Percentiles rank a stretch among this genome's conserved stretches.
phyloP scores from a whole-genome alignment of 345 rosid species.

The Orychophragmus violaceus region DNA sequence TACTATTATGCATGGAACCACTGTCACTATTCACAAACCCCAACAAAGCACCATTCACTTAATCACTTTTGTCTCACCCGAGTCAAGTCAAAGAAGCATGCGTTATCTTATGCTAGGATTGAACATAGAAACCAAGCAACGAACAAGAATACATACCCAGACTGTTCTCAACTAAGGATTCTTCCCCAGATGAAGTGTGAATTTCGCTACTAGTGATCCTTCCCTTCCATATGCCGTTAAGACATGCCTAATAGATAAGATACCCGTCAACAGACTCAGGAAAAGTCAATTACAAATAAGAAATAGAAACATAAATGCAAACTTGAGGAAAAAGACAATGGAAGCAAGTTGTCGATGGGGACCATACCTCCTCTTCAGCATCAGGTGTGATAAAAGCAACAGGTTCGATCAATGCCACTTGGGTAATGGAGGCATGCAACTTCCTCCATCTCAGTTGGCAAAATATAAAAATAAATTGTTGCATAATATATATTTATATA shows the following conservation, averaged over 20 bases:
- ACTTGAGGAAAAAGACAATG: too few species aligned
- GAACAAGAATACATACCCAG: constrained; percentile 29
- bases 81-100: constrained; percentile 8
- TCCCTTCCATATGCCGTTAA: constrained; percentile 64
- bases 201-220: constrained; percentile 55
- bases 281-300: neutral
- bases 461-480: too few species aligned
- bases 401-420: constrained; percentile 40
- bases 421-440: constrained; percentile 40
- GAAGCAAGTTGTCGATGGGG: neutral
- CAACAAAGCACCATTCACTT: neutral
- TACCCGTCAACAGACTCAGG: too few species aligned
- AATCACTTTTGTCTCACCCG: constrained; percentile 37
- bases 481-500: too few species aligned
- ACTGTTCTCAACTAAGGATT: constrained; percentile 34
- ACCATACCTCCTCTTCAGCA: constrained; percentile 66
- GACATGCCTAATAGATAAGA: constrained; percentile 39
- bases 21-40: neutral
- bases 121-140: constrained; percentile 5
- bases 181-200: constrained; percentile 37
- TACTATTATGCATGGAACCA: neutral
- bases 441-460: constrained; percentile 57
- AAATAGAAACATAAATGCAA: neutral
- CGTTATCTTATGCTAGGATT: neutral
- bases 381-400: constrained; percentile 72